phyloP scores from a whole-genome alignment of 768 basidiomycete genomes.

The Lentinus brumalis region DNA sequence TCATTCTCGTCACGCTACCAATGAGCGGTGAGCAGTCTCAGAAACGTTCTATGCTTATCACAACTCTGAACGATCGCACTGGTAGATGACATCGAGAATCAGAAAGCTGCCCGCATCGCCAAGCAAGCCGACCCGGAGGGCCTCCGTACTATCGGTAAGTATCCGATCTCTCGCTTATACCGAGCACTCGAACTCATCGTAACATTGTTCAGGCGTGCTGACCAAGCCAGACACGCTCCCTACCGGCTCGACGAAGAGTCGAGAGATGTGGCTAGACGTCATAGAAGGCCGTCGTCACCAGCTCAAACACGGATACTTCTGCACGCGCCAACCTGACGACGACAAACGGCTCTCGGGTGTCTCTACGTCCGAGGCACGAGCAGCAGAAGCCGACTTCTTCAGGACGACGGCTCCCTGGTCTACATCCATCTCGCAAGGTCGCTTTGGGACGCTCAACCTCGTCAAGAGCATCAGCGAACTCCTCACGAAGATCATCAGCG shows the following conservation, averaged over 20 bases:
- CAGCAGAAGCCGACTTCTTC: slow-evolving; percentile 49
- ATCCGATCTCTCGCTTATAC: neutral
- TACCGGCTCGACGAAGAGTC: slow-evolving; percentile 44
- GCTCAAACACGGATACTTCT: slow-evolving; percentile 56
- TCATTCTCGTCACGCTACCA: slow-evolving; percentile 56
- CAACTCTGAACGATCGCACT: neutral
- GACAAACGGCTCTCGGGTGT: slow-evolving; percentile 46
- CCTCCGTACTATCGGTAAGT: slow-evolving; percentile 65
- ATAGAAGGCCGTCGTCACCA: slow-evolving; percentile 49
- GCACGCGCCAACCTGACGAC: slow-evolving; percentile 68
- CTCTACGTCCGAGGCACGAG: slow-evolving; percentile 41
- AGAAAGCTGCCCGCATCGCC: slow-evolving; percentile 66
- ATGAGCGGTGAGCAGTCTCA: slow-evolving; percentile 46
- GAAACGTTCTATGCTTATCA: neutral
- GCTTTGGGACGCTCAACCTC: slow-evolving; percentile 60
- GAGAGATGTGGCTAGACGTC: slow-evolving; percentile 50
- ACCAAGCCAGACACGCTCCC: slow-evolving; percentile 69
- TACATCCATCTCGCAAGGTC: slow-evolving; percentile 40
- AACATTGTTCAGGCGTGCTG: slow-evolving; percentile 50
- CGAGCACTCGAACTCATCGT: too few relatives aligned
- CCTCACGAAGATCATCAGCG: slow-evolving; percentile 37
- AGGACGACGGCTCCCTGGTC: slow-evolving; percentile 53
- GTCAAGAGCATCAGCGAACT: slow-evolving; percentile 53
- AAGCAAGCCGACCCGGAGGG: slow-evolving; percentile 61
- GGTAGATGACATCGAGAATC: slow-evolving; percentile 77